phyloP scores from a whole-genome alignment of 208 protist species.

The Zelonia costaricensis region DNA sequence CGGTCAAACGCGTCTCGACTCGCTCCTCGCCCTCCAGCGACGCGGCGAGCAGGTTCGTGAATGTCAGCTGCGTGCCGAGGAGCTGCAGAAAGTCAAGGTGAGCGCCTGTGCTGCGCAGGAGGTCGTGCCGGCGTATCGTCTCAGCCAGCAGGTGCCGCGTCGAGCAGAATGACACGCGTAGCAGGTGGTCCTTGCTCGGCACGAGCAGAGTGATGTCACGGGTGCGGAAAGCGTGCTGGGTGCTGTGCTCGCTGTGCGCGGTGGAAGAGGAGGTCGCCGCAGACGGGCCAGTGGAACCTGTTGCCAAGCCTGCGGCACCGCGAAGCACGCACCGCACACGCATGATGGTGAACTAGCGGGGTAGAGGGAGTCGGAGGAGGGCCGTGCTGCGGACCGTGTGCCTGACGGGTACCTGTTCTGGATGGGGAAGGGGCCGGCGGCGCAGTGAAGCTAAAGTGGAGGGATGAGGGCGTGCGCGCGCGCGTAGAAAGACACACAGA shows the following conservation, averaged over 20 bases:
- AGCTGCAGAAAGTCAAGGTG: slow-evolving; percentile 52
- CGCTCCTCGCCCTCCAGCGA: slow-evolving; percentile 74
- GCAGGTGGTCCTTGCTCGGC: slow-evolving; percentile 37
- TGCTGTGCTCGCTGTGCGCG: slow-evolving; percentile 8
- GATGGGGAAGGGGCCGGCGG: no score
- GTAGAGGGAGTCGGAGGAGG: no score
- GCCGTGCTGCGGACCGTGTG: no score
- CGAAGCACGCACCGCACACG: no score
- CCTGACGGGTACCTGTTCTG: no score
- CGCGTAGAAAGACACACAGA: no score
- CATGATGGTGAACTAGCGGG: no score
- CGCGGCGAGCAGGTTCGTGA: slow-evolving; percentile 68
- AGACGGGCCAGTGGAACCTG: not conserved
- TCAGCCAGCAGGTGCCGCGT: slow-evolving; percentile 50
- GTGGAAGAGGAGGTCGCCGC: not conserved
- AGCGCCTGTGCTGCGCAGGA: slow-evolving; percentile 32
- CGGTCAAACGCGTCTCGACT: slow-evolving; percentile 53
- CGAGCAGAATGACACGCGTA: slow-evolving; percentile 55
- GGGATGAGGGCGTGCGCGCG: no score
- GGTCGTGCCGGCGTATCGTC: slow-evolving; percentile 55
- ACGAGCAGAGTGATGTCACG: slow-evolving; percentile 72
- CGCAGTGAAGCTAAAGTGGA: no score
- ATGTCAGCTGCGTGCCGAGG: slow-evolving; percentile 64
- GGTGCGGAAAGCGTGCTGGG: slow-evolving; percentile 41
- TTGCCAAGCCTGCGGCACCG: no score